Evolutionary conservation across 106 monocot genomes (phyloP).

Genomic region (Vanilla planifolia): DNA sequence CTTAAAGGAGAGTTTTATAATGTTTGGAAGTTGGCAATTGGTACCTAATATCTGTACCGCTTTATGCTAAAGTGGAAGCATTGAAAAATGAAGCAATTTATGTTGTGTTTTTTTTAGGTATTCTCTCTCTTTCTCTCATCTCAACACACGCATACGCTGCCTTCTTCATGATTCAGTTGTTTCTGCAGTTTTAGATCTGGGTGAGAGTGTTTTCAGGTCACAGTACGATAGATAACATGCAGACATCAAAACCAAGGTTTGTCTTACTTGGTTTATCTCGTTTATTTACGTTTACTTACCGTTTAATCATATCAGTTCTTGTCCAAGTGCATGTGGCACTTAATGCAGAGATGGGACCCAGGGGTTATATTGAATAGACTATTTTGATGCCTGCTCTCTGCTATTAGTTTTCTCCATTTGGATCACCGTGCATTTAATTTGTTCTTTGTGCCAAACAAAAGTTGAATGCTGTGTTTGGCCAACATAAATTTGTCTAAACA

Average conservation of each 20-base stretch:
- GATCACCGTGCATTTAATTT: too few species aligned
- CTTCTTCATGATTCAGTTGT: neutral
- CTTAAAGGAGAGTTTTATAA: neutral
- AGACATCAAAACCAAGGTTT: neutral
- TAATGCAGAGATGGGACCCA: neutral
- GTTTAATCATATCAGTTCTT: neutral
- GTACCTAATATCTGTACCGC: neutral
- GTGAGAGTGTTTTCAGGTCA: neutral
- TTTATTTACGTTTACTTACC: neutral
- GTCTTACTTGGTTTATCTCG: neutral
- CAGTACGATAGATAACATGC: conserved; percentile 4
- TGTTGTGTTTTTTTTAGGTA: neutral
- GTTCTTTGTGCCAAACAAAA: too few species aligned
- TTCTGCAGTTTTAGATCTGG: conserved; percentile 4
- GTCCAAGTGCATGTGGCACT: neutral
- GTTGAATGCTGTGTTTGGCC: too few species aligned
- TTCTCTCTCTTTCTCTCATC: neutral
- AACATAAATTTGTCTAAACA: too few species aligned
- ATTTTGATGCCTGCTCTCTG: neutral
- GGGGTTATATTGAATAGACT: neutral
- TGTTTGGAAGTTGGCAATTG: neutral
- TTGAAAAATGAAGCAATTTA: neutral
- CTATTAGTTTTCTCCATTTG: neutral
- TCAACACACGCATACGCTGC: neutral
- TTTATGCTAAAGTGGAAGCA: neutral